Percentiles rank a stretch among this genome's conserved stretches.
Evolutionary conservation across 2,329 filamentous ascomycete species (phyloP).

Genomic region (Neopestalotiopsis sp.): DNA sequence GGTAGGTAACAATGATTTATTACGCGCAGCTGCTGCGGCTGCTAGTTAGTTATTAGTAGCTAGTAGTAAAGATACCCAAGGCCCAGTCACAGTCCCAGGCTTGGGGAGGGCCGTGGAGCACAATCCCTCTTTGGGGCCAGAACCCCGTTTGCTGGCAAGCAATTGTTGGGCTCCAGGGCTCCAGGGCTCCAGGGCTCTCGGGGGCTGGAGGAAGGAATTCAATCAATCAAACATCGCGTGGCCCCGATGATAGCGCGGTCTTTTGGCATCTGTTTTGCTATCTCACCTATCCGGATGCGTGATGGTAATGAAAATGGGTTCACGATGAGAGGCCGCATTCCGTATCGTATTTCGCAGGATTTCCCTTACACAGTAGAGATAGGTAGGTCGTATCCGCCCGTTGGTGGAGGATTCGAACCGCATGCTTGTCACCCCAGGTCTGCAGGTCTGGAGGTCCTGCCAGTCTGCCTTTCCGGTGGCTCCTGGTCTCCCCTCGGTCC

Average conservation of each 20-base stretch:
- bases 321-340: background rate
- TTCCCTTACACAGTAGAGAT: background rate
- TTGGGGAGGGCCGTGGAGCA: background rate
- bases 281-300: background rate
- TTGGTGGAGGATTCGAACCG: background rate
- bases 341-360: background rate
- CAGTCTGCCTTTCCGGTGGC: background rate
- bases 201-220: background rate
- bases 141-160: background rate
- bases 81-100: background rate
- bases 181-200: background rate
- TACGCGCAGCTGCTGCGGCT: background rate
- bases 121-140: background rate
- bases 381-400: background rate
- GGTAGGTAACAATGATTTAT: background rate
- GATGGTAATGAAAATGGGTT: background rate
- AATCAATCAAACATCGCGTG: background rate
- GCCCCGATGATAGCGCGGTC: background rate
- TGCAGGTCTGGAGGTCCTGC: background rate
- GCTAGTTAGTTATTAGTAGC: background rate
- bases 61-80: background rate
- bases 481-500: background rate
- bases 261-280: background rate
- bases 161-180: background rate
- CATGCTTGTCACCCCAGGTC: background rate